These are phyloP conservation scores for Saturnispora sekii DNA, from an alignment of 805 yeast species.

Conservation along the genomic window DNA sequence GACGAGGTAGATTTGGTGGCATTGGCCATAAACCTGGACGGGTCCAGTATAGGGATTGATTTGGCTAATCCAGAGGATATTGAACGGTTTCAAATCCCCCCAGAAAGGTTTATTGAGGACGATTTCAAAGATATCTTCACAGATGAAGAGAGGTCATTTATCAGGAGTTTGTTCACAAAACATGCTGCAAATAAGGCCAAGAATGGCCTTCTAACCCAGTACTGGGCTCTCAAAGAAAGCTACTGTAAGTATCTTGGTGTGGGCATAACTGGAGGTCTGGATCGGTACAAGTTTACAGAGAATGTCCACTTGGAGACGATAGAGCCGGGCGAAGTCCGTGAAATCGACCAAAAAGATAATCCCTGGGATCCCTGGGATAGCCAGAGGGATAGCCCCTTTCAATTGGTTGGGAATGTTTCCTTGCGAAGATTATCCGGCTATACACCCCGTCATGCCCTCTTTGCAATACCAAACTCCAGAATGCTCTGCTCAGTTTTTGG, in stretches of 20 bases:
- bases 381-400: not conserved
- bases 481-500: conserved; percentile 12
- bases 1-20: conserved; percentile 45
- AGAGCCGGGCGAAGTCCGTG: not conserved
- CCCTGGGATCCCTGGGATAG: not conserved
- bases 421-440: not conserved
- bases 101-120: conserved; percentile 16
- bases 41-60: conserved; percentile 36
- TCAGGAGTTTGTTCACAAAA: conserved; percentile 16
- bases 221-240: conserved; percentile 78
- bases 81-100: conserved; percentile 14
- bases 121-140: conserved; percentile 25
- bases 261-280: conserved; percentile 35
- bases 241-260: conserved; percentile 57
- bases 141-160: conserved; percentile 17
- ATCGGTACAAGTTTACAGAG: conserved; percentile 17
- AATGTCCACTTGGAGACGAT: not conserved
- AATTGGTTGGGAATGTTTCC: not conserved
- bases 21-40: conserved; percentile 32
- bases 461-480: conserved; percentile 2
- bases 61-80: conserved; percentile 32
- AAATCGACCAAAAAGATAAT: conserved; percentile 12
- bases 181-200: conserved; percentile 5
- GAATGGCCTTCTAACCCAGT: conserved; percentile 33
- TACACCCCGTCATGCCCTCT: conserved; percentile 6